Percentiles rank a stretch among this genome's conserved stretches.
These are phyloP conservation scores for Sarocladium strictum DNA, from an alignment of 2,329 filamentous ascomycete species.

Conservation along the genomic window DNA sequence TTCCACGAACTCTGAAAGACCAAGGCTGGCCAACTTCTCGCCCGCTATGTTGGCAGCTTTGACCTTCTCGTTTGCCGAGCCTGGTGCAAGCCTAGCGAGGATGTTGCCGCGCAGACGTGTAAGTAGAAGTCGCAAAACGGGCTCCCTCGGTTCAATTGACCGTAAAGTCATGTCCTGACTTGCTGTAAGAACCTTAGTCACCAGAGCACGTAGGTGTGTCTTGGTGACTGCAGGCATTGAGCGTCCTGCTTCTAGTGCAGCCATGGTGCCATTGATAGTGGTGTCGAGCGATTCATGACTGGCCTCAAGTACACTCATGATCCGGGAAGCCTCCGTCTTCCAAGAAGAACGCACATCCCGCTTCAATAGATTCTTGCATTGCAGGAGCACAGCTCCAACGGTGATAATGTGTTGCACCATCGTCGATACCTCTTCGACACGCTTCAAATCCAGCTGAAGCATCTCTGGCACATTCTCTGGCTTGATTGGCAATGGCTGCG, in stretches of 20 bases:
- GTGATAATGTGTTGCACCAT: conserved; percentile 56
- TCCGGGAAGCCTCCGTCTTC: conserved; percentile 67
- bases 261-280: conserved; percentile 55
- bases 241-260: conserved; percentile 54
- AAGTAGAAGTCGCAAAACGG: conserved; percentile 60
- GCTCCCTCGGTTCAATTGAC: conserved; percentile 42
- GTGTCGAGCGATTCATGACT: conserved; percentile 44
- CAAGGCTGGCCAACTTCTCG: conserved; percentile 63
- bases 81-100: conserved; percentile 50
- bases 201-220: conserved; percentile 50
- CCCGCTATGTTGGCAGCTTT: conserved; percentile 62
- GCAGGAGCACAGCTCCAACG: conserved; percentile 67
- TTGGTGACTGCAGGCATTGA: conserved; percentile 61
- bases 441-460: conserved; percentile 60
- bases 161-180: conserved; percentile 37
- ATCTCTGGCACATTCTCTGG: conserved; percentile 63
- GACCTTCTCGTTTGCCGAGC: conserved; percentile 63
- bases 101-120: conserved; percentile 63
- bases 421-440: conserved; percentile 42
- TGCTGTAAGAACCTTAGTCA: conserved; percentile 49
- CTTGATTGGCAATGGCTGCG: conserved; percentile 53
- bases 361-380: conserved; percentile 78
- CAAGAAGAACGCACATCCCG: conserved; percentile 72
- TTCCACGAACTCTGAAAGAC: conserved; percentile 67
- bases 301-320: conserved; percentile 62